Evolutionary conservation across 768 basidiomycete species (phyloP).

Genomic region (Cystofilobasidium ferigula): DNA sequence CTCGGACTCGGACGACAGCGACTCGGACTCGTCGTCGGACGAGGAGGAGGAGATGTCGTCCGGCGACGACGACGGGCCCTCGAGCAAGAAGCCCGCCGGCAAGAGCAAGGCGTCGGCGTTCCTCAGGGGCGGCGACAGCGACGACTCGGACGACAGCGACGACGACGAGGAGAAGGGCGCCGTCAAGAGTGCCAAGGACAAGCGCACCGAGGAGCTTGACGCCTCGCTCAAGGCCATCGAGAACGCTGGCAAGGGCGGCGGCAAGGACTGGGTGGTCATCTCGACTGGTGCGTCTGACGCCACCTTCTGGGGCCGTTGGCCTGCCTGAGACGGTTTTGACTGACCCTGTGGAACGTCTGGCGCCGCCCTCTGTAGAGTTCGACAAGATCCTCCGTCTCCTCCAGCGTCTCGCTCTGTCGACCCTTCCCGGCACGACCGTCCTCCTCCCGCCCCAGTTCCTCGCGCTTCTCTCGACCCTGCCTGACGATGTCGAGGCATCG

Average conservation of each 20-base stretch:
- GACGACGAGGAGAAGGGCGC: constrained; percentile 25
- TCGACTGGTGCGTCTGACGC: constrained; percentile 72
- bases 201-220: constrained; percentile 77
- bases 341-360: not conserved
- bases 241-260: constrained; percentile 78
- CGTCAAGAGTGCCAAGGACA: constrained; percentile 26
- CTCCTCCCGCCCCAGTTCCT: constrained; percentile 54
- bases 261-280: constrained; percentile 86
- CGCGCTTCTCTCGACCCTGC: constrained; percentile 14
- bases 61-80: constrained; percentile 16
- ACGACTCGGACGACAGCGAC: not conserved
- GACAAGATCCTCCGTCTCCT: constrained; percentile 89
- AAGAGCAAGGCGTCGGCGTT: constrained; percentile 23
- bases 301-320: no score
- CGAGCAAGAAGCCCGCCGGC: constrained; percentile 18
- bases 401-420: constrained; percentile 68
- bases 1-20: constrained; percentile 13
- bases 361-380: constrained; percentile 53
- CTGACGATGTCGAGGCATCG: constrained; percentile 62
- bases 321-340: constrained; percentile 1
- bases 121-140: constrained; percentile 14
- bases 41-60: constrained; percentile 27
- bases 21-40: constrained; percentile 14
- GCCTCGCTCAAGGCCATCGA: constrained; percentile 80
- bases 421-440: constrained; percentile 77